phyloP scores from a whole-genome alignment of 1,284 basidiomycete genomes.

The Cryptococcus deneoformans region DNA sequence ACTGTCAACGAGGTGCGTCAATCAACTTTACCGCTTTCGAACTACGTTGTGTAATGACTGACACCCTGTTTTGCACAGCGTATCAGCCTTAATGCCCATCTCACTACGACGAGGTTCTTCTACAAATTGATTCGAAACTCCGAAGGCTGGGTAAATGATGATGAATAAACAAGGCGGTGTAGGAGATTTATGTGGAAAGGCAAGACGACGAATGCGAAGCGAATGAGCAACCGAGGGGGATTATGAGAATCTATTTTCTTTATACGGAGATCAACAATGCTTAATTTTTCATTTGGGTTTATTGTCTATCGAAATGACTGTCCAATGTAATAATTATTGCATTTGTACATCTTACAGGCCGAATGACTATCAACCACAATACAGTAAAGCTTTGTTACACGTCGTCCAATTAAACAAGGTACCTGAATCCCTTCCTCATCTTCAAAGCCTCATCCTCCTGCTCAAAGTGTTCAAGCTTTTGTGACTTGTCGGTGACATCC shows the following conservation, averaged over 20 bases:
- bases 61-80: not conserved
- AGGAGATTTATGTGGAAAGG: too few species aligned
- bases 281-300: not conserved
- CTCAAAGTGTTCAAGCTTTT: constrained; percentile 47
- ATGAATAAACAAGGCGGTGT: too few species aligned
- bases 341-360: not conserved
- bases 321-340: not conserved
- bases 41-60: not conserved
- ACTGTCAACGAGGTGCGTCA: constrained; percentile 21
- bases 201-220: too few species aligned
- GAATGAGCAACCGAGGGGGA: not conserved
- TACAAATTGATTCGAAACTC: constrained; percentile 18
- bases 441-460: constrained; percentile 46
- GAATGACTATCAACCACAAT: not conserved
- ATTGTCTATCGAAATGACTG: not conserved
- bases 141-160: constrained; percentile 9
- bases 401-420: constrained; percentile 38
- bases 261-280: not conserved
- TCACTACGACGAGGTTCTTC: constrained; percentile 19
- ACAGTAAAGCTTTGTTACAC: not conserved
- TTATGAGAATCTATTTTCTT: not conserved
- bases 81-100: constrained; percentile 22
- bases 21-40: not conserved
- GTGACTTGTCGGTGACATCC: constrained; percentile 44
- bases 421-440: constrained; percentile 52